Percentiles rank a stretch among this genome's conserved stretches.
Conservation (phyloP, 805 yeast genomes). For the Saccharomyces kudriavzevii region DNA sequence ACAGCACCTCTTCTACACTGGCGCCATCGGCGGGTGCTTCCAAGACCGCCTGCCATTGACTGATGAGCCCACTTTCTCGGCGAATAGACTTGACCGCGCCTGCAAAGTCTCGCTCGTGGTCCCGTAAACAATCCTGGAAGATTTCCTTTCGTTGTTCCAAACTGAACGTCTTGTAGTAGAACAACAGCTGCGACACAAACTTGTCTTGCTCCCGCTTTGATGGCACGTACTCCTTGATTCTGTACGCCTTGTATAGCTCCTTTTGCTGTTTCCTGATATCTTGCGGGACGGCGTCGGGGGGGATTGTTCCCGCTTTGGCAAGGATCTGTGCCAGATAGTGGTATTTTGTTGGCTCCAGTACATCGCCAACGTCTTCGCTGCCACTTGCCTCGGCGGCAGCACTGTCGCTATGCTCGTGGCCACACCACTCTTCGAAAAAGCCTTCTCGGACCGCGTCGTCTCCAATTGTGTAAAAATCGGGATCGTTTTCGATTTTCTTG, state of each 20-base stretch:
- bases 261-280: conserved; percentile 23
- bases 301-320: conserved; percentile 15
- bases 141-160: conserved; percentile 10
- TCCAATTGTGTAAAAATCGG: conserved; percentile 32
- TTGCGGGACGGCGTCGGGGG: conserved; percentile 16
- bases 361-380: conserved; percentile 9
- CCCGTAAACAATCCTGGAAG: conserved; percentile 10
- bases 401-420: not conserved
- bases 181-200: conserved; percentile 21
- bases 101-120: conserved; percentile 1
- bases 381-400: conserved; percentile 4
- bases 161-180: conserved; percentile 22
- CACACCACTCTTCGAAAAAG: conserved; percentile 42
- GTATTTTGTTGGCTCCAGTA: conserved; percentile 22
- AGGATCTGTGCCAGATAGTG: conserved; percentile 29
- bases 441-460: conserved; percentile 31
- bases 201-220: conserved; percentile 18
- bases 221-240: conserved; percentile 15
- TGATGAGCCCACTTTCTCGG: not conserved
- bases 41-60: not conserved
- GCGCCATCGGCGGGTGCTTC: not conserved
- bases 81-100: not conserved
- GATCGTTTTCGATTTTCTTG: conserved; percentile 35
- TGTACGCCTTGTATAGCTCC: conserved; percentile 16
- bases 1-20: not conserved